Base-by-base conservation (phyloP, 2,329 filamentous ascomycete species). In the Chrysosporium keratinophilum region DNA sequence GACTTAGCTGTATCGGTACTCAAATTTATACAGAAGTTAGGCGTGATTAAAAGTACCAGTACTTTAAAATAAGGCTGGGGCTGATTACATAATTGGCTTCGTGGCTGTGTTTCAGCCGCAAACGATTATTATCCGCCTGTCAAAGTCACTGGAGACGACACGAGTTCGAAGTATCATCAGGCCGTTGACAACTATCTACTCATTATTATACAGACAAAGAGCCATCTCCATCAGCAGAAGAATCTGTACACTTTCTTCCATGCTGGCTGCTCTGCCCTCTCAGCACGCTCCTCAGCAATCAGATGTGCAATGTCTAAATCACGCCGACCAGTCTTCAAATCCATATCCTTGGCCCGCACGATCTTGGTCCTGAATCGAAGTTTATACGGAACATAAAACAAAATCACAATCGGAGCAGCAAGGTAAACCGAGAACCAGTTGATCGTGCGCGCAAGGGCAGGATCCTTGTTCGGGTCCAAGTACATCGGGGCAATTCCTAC, bases 211-310 rank as follows among this genome's bases (percentile, higher is more conserved):
- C 23, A 45, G 19, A 20, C 17, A 17, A n/a, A 41, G 2, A 15
- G 39, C 17, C 31, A 19, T 43, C 23, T 12, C 1, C 9, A 23
- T 61, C 67, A 91, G 63, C 87, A 91, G 59, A 90, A 71, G 57
- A 82, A 78, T 65, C 85, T 87, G 66, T 89, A 93, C 11, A 79
- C 60, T 63, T 75, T 83, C 74, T 91, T 93, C 86, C 87, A 91
- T 55, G 61, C 70, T 0, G 87, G 86, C 87, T 87, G 91, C 3
- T 69, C 66, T 33, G 76, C 78, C 62, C 77, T 76, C 72, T 96
- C 89, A 50, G 85, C 84, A 39, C 77, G 73, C 23, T 96, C 91
- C 67, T 95, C 85, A 41, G 83, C 83, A 48, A 94, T 75, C 48
- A 97, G 71, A 56, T 86, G 80, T 28, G 83, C 81, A 43, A 96